Evolutionary conservation across 1,284 basidiomycete species (phyloP).

Genomic region (Coniophora puteana): DNA sequence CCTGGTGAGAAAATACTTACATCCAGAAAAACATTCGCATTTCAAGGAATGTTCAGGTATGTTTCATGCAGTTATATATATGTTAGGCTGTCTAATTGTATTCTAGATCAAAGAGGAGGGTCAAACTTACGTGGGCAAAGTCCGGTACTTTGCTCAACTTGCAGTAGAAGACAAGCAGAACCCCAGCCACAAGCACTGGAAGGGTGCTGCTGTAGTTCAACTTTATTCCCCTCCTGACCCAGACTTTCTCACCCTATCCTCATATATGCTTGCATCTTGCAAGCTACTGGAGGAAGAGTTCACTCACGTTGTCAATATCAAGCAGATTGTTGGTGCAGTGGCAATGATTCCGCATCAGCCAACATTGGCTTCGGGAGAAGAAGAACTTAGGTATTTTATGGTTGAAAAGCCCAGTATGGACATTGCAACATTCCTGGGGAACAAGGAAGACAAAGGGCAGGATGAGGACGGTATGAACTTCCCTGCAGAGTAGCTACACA

Average conservation of each 20-base stretch:
- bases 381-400: conserved; percentile 3
- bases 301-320: conserved; percentile 15
- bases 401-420: conserved; percentile 8
- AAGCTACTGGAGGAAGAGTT: conserved; percentile 12
- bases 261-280: conserved; percentile 18
- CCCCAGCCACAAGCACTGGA: no score
- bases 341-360: conserved; percentile 19
- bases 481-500: no score
- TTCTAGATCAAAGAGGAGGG: conserved; percentile 22
- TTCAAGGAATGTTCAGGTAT: conserved; percentile 10
- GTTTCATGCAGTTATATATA: no score
- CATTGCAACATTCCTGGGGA: no score
- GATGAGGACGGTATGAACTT: no score
- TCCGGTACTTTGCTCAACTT: no score
- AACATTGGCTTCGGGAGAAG: background rate
- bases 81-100: background rate
- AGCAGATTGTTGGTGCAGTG: conserved; percentile 22
- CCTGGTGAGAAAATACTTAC: conserved; percentile 3
- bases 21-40: conserved; percentile 4
- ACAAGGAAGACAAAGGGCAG: no score
- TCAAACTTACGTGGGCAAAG: conserved; percentile 19
- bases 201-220: conserved; percentile 15
- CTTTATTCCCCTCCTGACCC: conserved; percentile 16
- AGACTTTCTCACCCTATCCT: conserved; percentile 16
- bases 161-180: no score